Evolutionary conservation across 306 rosid species (phyloP).

Genomic region (Cicer bijugum): DNA sequence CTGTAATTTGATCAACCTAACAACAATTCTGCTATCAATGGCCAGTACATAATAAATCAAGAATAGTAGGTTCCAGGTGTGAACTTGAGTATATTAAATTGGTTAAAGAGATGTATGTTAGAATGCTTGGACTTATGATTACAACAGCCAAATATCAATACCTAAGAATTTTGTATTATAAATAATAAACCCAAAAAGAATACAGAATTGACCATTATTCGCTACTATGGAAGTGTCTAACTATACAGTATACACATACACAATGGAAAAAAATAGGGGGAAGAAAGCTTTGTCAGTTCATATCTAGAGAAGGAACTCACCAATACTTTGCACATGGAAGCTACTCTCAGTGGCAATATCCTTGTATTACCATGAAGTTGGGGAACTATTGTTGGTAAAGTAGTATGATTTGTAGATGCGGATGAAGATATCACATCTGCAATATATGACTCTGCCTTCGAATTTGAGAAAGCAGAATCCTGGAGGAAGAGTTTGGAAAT

Average conservation of each 20-base stretch:
- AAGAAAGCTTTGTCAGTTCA: conserved; percentile 6
- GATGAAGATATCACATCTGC: conserved; percentile 70
- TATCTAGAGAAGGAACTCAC: conserved; percentile 57
- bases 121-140: conserved; percentile 23
- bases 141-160: conserved; percentile 38
- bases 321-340: conserved; percentile 85
- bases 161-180: conserved; percentile 22
- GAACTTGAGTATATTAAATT: conserved; percentile 33
- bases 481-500: conserved; percentile 39
- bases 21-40: conserved; percentile 18
- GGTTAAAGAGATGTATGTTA: background rate
- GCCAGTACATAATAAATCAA: conserved; percentile 2
- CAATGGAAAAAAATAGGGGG: background rate
- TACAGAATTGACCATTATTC: conserved; percentile 8
- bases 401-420: conserved; percentile 56
- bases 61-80: conserved; percentile 34
- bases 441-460: conserved; percentile 68
- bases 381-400: conserved; percentile 60
- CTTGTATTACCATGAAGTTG: conserved; percentile 67
- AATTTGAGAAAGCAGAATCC: conserved; percentile 77
- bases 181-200: conserved; percentile 32
- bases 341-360: conserved; percentile 76
- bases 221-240: conserved; percentile 33
- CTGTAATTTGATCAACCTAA: conserved; percentile 28
- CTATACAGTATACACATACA: conserved; percentile 1